Evolutionary conservation across 495 filamentous ascomycete species (phyloP), one percentile per base, ranked within the genome.

Genomic region (Aspergillus mulundensis): DNA sequence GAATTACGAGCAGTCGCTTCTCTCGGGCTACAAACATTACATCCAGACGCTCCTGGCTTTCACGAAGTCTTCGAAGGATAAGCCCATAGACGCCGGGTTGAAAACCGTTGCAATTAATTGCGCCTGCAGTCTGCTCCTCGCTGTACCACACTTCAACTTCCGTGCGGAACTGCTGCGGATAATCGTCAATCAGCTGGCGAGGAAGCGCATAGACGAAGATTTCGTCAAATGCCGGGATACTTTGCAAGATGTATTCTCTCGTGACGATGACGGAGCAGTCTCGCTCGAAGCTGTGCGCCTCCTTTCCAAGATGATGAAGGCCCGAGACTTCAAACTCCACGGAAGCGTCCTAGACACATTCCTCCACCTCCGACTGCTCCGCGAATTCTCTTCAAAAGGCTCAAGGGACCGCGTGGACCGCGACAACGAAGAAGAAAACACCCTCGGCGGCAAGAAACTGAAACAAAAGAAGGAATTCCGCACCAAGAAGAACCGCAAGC

Each of bases 91-190:
- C 55, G 56, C 70, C 41, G 56, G 71, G 36, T 62, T 94, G 50
- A 77, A 83, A 42, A 85, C 76, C 50, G 76, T 95, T 14, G 94
- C 94, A 2, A 87, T 96, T 48, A 84, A 81, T 16, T 97, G 95
- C 67, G 88, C 87, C 7, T 93, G 89, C 65, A 84, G 76, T 25
- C 79, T 97, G 16, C 74, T 98, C 30, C 75, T 82, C 12, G 74
- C 84, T 1, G 90, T 96, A 5, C 89, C 94, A 11, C 95, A 98
- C 73, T 98, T 98, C 82, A 98, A 98, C 72, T 96, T 94, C 70
- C 82, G 95, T 7, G 78, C 76, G 25, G 95, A 97, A 28, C 74
- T 98, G 24, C 70, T 97, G 36, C 88, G 88, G 72, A 90, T 97
- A 39, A 64, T 98, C 30, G 83, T 96, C 32, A 85, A 86, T 59